Conservation (phyloP, 805 yeast species). For the Cyberlindnera euphorbiae region DNA sequence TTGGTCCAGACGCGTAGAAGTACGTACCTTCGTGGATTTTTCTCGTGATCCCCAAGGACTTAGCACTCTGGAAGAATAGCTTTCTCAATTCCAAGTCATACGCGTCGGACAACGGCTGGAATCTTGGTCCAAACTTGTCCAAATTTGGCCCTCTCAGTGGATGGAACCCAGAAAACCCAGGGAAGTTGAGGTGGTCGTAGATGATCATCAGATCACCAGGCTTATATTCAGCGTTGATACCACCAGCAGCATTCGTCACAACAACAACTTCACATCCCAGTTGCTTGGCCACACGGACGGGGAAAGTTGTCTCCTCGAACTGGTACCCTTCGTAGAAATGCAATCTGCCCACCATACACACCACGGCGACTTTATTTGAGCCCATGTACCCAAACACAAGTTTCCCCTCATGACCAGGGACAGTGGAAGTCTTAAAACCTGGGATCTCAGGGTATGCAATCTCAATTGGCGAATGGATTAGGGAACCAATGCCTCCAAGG, state of each 20-base stretch:
- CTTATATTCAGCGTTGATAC: slow-evolving; percentile 56
- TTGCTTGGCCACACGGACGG: slow-evolving; percentile 67
- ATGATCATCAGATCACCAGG: slow-evolving; percentile 93
- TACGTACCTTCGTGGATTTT: slow-evolving; percentile 82
- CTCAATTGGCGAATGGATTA: slow-evolving; percentile 35
- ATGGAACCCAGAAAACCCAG: slow-evolving; percentile 86
- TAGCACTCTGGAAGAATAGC: slow-evolving; percentile 50
- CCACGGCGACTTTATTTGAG: slow-evolving; percentile 62
- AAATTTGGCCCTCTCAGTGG: slow-evolving; percentile 87
- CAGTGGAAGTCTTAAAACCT: slow-evolving; percentile 76
- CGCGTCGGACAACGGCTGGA: slow-evolving; percentile 84
- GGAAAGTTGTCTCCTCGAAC: slow-evolving; percentile 79
- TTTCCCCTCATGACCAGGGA: slow-evolving; percentile 85
- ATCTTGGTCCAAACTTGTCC: slow-evolving; percentile 77
- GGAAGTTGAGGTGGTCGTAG: slow-evolving; percentile 83
- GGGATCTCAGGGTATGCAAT: slow-evolving; percentile 71
- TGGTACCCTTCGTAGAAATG: slow-evolving; percentile 91
- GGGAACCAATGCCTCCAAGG: slow-evolving; percentile 73
- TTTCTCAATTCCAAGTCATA: slow-evolving; percentile 72
- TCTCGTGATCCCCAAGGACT: slow-evolving; percentile 45
- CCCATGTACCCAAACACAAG: slow-evolving; percentile 78
- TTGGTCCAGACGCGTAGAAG: slow-evolving; percentile 85
- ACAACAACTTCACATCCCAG: slow-evolving; percentile 60
- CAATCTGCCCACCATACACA: slow-evolving; percentile 90
- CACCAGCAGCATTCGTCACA: slow-evolving; percentile 98